Evolutionary conservation across 1,139 yeast genomes (phyloP).

Genomic region (Candida sp.): DNA sequence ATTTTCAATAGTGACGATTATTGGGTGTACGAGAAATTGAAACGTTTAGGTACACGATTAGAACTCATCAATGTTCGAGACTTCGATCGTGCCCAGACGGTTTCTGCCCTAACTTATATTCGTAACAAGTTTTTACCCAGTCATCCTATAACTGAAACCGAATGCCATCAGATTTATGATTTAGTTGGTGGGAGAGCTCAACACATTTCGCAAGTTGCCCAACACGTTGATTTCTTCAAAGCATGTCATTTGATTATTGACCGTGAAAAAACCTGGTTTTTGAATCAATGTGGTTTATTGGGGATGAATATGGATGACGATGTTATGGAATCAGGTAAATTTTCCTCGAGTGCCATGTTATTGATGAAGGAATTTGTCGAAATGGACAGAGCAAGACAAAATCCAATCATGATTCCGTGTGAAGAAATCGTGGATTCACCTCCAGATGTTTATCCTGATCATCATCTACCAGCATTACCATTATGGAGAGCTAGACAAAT

Average conservation of each 20-base stretch:
- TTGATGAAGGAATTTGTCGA: conserved; percentile 70
- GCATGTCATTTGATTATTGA: conserved; percentile 75
- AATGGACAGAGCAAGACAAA: conserved; percentile 48
- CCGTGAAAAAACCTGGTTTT: conserved; percentile 80
- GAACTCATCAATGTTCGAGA: conserved; percentile 74
- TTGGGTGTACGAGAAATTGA: conserved; percentile 81
- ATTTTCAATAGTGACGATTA: conserved; percentile 82
- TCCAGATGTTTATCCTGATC: conserved; percentile 28
- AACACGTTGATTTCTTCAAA: conserved; percentile 54
- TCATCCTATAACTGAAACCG: conserved; percentile 32
- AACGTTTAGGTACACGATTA: conserved; percentile 67
- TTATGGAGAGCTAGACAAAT: conserved; percentile 82
- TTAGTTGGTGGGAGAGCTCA: conserved; percentile 85
- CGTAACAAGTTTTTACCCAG: conserved; percentile 43
- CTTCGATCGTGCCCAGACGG: conserved; percentile 53
- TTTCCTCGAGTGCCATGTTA: conserved; percentile 73
- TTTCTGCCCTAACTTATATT: conserved; percentile 53
- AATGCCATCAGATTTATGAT: conserved; percentile 59
- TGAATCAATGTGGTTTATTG: conserved; percentile 76
- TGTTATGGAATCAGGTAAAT: conserved; percentile 84
- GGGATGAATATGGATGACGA: conserved; percentile 86
- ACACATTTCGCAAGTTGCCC: conserved; percentile 72
- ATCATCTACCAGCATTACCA: conserved; percentile 68
- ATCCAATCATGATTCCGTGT: conserved; percentile 22
- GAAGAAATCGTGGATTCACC: conserved; percentile 15